Evolutionary conservation across 139 green algal species (phyloP).

Genomic region (Dunaliella primolecta): DNA sequence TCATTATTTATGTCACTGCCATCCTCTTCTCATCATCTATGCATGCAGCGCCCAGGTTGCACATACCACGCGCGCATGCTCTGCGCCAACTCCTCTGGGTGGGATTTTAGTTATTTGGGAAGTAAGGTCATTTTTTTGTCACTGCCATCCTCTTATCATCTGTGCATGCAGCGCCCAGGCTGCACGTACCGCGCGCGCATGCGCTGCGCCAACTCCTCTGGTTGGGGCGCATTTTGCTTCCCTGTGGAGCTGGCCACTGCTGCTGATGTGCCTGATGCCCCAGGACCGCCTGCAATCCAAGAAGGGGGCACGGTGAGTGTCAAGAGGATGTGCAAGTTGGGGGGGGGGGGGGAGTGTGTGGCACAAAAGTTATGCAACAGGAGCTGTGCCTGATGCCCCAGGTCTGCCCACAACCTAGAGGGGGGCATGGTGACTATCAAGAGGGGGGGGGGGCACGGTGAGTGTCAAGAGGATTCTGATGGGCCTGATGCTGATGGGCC

Average conservation of each 20-base stretch:
- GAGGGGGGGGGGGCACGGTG: slow-evolving; percentile 24
- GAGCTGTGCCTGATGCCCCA: slow-evolving; percentile 34
- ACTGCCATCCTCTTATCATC: too few species aligned
- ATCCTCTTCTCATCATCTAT: too few species aligned
- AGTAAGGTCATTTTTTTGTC: too few species aligned
- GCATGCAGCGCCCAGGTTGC: slow-evolving; percentile 51
- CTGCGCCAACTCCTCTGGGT: slow-evolving; percentile 45
- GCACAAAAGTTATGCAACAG: too few species aligned
- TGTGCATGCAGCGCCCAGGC: slow-evolving; percentile 41
- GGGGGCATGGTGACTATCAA: too few species aligned
- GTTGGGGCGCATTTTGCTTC: slow-evolving; percentile 39
- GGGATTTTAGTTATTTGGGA: too few species aligned
- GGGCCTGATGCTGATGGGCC: background rate
- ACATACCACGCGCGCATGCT: slow-evolving; percentile 58
- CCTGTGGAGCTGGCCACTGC: slow-evolving; percentile 44
- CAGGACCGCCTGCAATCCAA: slow-evolving; percentile 17
- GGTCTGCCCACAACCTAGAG: slow-evolving; percentile 13
- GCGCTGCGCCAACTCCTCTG: slow-evolving; percentile 41
- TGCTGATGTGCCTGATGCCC: slow-evolving; percentile 40
- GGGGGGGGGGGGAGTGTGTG: too few species aligned
- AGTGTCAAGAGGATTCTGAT: background rate
- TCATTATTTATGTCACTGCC: too few species aligned
- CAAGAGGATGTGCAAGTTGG: too few species aligned
- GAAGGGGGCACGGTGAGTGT: slow-evolving; percentile 23
- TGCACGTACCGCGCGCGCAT: slow-evolving; percentile 65